Base-by-base conservation (phyloP, 306 rosid species). In the Boehmeria nivea region DNA sequence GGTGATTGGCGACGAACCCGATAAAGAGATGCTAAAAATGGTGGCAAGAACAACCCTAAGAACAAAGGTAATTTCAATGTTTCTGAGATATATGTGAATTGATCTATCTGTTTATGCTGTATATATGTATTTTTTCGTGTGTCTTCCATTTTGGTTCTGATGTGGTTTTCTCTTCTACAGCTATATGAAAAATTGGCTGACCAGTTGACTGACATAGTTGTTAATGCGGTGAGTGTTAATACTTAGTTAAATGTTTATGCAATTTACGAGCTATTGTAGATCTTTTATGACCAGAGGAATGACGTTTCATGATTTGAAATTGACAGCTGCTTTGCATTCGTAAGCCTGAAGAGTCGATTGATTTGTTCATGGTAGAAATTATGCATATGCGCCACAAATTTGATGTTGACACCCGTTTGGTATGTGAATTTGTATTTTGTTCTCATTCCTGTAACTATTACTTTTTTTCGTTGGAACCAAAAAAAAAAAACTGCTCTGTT, bases 341-440 rank as follows among this genome's bases (percentile, higher is more conserved):
- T 19, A 87, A 83, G 58, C 96, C 96, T 13, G 95, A 87, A 72
- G 96, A 91, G 64, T 63, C 71, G 38, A 83, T 87, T 75, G 99
- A 87, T 73, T 73, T 91, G 45, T 91, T 91, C 72, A 91, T 91
- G 99, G 96, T 91, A 59, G 99, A 91, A 80, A 84, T 83, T 51
- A 91, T 91, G 96, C 99, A 91, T 73, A 91, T 91, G 99, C 80
- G 96, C 37, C 99, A 91, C 71, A 87, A 91, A 64, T 91, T 91
- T 59, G 99, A 91, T 43, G 87, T 77, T 16, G 96, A 91, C 74
- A 91, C 96, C n/a, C 83, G 81, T 48, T 73, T 91, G 96, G 99
- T 91, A 84, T 66, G 86, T 68, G 51, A 19, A 51, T 40, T n/a
- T 54, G 12, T 57, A 24, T 2, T 49, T 12, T 12, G 19, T 28